Conservation (phyloP, 805 yeast genomes). For the Candida gorgasii region DNA sequence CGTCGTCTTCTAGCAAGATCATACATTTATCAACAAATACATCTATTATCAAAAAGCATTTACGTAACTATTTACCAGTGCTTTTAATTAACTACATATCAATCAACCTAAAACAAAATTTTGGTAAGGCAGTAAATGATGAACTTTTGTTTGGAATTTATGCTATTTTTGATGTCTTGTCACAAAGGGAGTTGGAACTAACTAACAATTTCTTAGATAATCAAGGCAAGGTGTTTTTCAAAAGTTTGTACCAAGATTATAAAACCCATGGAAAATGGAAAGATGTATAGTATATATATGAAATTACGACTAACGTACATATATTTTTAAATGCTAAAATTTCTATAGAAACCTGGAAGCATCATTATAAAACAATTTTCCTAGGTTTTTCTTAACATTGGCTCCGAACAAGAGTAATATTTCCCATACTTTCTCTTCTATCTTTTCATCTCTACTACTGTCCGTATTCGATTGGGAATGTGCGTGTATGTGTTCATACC, state of each 20-base stretch:
- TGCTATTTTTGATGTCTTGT: conserved; percentile 65
- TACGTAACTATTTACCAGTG: conserved; percentile 65
- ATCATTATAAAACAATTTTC: conserved; percentile 32
- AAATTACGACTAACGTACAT: conserved; percentile 6
- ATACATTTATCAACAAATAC: conserved; percentile 44
- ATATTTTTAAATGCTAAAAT: background rate
- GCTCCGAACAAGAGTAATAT: conserved; percentile 23
- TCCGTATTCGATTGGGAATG: conserved; percentile 6
- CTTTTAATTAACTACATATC: conserved; percentile 60
- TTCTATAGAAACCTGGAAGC: conserved; percentile 24
- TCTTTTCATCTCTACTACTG: conserved; percentile 11
- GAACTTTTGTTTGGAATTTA: conserved; percentile 58
- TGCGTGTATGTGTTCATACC: conserved; percentile 50
- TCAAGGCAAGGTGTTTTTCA: conserved; percentile 68
- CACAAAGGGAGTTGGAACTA: conserved; percentile 62
- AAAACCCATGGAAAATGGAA: conserved; percentile 81
- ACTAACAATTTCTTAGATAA: conserved; percentile 66
- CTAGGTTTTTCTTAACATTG: conserved; percentile 24
- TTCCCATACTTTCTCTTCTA: conserved; percentile 40
- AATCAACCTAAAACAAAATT: conserved; percentile 50
- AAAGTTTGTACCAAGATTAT: conserved; percentile 68
- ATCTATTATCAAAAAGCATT: conserved; percentile 53
- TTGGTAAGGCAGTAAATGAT: conserved; percentile 47
- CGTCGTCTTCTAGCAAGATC: conserved; percentile 32
- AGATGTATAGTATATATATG: conserved; percentile 27